phyloP scores from a whole-genome alignment of 164 flowering plant genomes.

The Vitis riparia region DNA sequence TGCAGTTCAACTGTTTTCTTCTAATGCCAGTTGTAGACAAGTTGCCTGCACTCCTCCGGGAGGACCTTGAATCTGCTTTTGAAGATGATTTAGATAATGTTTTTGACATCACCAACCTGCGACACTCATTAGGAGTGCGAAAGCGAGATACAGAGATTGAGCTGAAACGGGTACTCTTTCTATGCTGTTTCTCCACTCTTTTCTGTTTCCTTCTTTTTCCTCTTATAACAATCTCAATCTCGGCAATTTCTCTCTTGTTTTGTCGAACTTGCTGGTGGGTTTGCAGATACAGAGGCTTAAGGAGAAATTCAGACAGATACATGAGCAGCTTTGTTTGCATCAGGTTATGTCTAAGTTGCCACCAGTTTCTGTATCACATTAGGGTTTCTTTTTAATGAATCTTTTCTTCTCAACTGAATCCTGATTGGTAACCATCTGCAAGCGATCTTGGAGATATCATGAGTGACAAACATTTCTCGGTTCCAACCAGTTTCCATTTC shows the following conservation, averaged over 20 bases:
- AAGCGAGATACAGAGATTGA: conserved; percentile 79
- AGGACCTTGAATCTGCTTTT: conserved; percentile 83
- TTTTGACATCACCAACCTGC: conserved; percentile 73
- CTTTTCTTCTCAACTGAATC: neutral
- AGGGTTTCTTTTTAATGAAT: neutral
- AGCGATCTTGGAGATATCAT: too few relatives aligned
- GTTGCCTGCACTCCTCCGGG: conserved; percentile 82
- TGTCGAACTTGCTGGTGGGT: neutral
- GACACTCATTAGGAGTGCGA: conserved; percentile 58
- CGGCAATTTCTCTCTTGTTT: neutral
- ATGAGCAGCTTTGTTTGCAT: conserved; percentile 48
- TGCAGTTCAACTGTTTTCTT: conserved; percentile 97
- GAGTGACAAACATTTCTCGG: too few relatives aligned
- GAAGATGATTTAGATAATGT: conserved; percentile 74
- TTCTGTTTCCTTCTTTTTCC: neutral
- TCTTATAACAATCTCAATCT: neutral
- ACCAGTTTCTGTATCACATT: neutral
- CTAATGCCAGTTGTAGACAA: conserved; percentile 96
- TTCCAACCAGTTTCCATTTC: too few relatives aligned
- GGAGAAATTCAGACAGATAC: conserved; percentile 76
- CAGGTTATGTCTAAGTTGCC: conserved; percentile 3
- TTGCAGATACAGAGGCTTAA: conserved; percentile 83
- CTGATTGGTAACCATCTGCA: too few relatives aligned
- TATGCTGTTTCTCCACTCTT: neutral
- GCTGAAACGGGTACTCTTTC: conserved; percentile 68